phyloP scores from a whole-genome alignment of 257 asterid genomes.

The Leptodermis oblonga region DNA sequence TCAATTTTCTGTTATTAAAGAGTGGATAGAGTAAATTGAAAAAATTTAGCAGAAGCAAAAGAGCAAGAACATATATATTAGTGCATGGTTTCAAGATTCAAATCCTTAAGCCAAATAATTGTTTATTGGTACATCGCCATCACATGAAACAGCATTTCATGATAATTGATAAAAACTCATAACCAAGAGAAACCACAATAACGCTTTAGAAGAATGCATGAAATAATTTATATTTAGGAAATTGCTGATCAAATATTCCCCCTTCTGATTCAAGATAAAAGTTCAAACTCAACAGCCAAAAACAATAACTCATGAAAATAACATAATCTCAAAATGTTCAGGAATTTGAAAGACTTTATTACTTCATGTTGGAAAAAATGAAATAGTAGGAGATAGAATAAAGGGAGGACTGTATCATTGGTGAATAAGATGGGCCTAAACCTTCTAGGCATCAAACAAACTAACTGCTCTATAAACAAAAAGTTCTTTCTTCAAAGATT shows the following conservation, averaged over 20 bases:
- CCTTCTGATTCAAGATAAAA: neutral
- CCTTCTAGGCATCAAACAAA: neutral
- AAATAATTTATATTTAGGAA: neutral
- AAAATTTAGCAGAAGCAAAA: neutral
- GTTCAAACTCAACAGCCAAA: neutral
- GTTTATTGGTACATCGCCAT: neutral
- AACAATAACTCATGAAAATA: neutral
- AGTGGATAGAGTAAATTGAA: neutral
- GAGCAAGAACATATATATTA: neutral
- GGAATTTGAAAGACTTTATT: neutral
- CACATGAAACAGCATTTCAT: neutral
- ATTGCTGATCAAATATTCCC: neutral
- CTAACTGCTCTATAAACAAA: slow-evolving; percentile 7
- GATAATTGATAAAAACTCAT: neutral
- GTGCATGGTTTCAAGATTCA: neutral
- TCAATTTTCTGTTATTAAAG: no score
- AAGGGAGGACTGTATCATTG: neutral
- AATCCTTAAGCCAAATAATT: neutral
- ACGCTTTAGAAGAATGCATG: neutral
- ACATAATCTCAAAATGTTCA: neutral
- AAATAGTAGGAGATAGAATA: neutral
- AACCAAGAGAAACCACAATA: neutral
- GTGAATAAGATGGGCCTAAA: neutral
- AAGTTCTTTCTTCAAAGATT: slow-evolving; percentile 3
- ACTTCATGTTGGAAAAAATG: neutral